Base-by-base conservation (phyloP, 129 eudicot species). In the Chrysanthemum lavandulifolium region DNA sequence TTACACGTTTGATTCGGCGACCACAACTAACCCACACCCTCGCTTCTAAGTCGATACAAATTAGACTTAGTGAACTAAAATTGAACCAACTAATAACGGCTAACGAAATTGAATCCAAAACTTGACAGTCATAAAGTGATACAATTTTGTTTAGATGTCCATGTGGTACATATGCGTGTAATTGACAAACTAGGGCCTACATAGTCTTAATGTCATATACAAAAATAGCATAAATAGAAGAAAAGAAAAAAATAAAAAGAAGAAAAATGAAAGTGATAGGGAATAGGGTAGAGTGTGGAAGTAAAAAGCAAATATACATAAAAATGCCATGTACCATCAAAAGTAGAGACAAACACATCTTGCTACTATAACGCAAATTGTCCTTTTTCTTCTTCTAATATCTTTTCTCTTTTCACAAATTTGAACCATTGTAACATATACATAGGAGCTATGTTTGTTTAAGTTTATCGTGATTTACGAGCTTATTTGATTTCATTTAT, bases 271-370 rank as follows among this genome's bases (percentile, higher is more conserved):
- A 60, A 78, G 75, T 49, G 62, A 69, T 12, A 3, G 52, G 56
- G 31, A 45, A n/a, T 62, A 36, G 45, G 72, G 78, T 31, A 27
- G n/a, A n/a, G 25, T 50, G 18, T 51, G 64, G 6, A 15, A 55
- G 65, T 4, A 31, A 31, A 31, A 31, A 23, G 25, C 25, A 23
- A 23, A 23, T 31, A 31, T 31, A 31, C 40, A 33, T 33, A 33
- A 65, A 59, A 59, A 74, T 74, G 75, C 72, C 79, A 75, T 50
- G 56, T 65, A 75, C 52, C 73, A 75, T 65, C 79, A 75, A 83
- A 75, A 74, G 76, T 74, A 75, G 76, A 61, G 87, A 79, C 76
- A 83, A 75, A 56, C 61, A 82, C 79, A 71, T 75, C 59, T 56
- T 67, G 47, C 49, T 51, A 16, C 18, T 73, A 25, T 70, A 54